phyloP scores from a whole-genome alignment of 1,139 yeast genomes.

The Geotrichum candidum region DNA sequence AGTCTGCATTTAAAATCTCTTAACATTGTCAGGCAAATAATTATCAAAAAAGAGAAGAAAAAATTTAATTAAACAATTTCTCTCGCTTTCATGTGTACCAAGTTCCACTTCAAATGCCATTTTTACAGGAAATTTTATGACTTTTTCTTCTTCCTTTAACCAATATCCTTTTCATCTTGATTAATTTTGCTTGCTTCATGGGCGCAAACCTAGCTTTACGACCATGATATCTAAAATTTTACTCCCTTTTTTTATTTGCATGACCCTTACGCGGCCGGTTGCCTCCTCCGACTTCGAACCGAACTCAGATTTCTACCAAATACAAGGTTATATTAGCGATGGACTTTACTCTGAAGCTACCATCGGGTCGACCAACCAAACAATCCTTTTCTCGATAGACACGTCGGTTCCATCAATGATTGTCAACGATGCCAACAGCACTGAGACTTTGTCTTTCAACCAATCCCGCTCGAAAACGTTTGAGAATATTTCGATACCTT shows the following conservation, averaged over 20 bases:
- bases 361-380: conserved; percentile 5
- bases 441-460: conserved; percentile 13
- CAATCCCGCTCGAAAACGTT: conserved; percentile 17
- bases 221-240: not conserved
- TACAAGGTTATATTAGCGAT: not conserved
- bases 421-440: not conserved
- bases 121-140: not conserved
- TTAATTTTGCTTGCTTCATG: not conserved
- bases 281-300: not conserved
- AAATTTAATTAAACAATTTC: not conserved
- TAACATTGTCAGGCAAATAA: not conserved
- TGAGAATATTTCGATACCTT: not conserved
- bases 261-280: not conserved
- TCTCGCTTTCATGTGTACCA: not conserved
- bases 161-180: not conserved
- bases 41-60: no score
- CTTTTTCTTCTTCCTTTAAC: not conserved
- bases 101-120: not conserved
- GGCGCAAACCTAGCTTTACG: not conserved
- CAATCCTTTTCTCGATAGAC: conserved; percentile 6
- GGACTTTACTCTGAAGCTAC: conserved; percentile 2
- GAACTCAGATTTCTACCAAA: not conserved
- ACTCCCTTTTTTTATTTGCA: not conserved
- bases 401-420: not conserved
- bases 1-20: not conserved